A percentile compares a stretch with the other conserved stretches of the same genome.
Conservation (phyloP, 2,329 filamentous ascomycete genomes). For the Metarhizium album region DNA sequence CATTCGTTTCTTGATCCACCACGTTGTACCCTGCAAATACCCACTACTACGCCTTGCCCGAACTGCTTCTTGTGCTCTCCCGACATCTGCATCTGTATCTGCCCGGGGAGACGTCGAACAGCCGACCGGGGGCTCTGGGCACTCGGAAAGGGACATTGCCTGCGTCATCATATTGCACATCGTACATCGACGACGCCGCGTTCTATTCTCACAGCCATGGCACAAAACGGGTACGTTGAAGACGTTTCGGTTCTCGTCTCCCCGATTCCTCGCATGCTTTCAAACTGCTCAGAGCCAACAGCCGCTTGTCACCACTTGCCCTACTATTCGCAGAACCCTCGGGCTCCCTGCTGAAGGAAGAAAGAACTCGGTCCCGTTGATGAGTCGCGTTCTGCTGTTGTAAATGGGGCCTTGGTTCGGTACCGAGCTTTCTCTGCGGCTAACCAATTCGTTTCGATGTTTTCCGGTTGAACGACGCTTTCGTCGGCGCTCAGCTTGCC, state of each 20-base stretch:
- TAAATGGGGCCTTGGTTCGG: not conserved
- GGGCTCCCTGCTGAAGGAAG: not conserved
- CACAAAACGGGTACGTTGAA: constrained; percentile 20
- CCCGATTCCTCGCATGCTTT: not conserved
- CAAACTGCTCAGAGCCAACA: not conserved
- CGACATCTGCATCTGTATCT: not conserved
- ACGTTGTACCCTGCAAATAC: not conserved
- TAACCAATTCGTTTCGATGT: not conserved
- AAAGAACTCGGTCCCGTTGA: not conserved
- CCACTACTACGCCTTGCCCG: not conserved
- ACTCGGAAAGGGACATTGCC: not conserved
- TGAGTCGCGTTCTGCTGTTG: not conserved
- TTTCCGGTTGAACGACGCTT: not conserved
- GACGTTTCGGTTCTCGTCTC: not conserved
- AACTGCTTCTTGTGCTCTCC: not conserved
- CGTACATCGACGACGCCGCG: constrained; percentile 1
- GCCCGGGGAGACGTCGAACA: not conserved
- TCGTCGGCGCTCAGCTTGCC: not conserved
- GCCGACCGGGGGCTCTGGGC: not conserved
- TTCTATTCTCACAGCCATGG: constrained; percentile 17
- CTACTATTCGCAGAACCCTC: not conserved
- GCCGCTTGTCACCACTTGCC: not conserved
- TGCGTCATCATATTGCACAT: not conserved
- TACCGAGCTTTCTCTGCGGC: not conserved
- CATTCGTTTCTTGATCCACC: not conserved